Conservation (phyloP, 805 yeast genomes). For the Kodamaea jinghongensis region DNA sequence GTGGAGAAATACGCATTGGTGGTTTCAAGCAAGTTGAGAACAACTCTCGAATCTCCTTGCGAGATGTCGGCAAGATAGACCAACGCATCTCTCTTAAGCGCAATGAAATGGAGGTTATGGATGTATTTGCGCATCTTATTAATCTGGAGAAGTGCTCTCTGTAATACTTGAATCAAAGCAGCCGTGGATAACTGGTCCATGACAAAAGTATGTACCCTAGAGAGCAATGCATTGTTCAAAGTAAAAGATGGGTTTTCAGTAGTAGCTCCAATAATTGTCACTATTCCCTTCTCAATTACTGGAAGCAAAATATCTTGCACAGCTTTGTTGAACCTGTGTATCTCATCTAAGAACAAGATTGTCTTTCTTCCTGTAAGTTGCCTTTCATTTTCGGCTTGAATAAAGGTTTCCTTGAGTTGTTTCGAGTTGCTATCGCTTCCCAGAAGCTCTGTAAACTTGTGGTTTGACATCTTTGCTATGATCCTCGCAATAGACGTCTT, state of each 20-base stretch:
- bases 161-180: conserved; percentile 33
- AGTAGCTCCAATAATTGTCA: conserved; percentile 44
- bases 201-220: conserved; percentile 44
- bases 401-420: conserved; percentile 33
- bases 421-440: conserved; percentile 40
- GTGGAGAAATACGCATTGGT: conserved; percentile 53
- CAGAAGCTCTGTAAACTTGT: conserved; percentile 37
- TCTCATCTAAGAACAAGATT: conserved; percentile 40
- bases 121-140: conserved; percentile 60
- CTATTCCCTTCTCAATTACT: conserved; percentile 38
- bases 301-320: conserved; percentile 43
- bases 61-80: conserved; percentile 70
- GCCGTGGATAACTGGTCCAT: conserved; percentile 38
- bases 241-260: conserved; percentile 64
- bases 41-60: conserved; percentile 87
- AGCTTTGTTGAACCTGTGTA: conserved; percentile 43
- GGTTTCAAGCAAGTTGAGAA: conserved; percentile 76
- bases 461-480: conserved; percentile 29
- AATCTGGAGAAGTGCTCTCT: conserved; percentile 40
- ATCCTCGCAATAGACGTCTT: conserved; percentile 43
- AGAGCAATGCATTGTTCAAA: conserved; percentile 40
- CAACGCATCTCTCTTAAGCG: conserved; percentile 54
- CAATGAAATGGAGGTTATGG: conserved; percentile 47
- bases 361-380: conserved; percentile 32
- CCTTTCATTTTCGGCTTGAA: conserved; percentile 35